Evolutionary conservation across 2,329 filamentous ascomycete species (phyloP).

Genomic region (Pyrenophora seminiperda): DNA sequence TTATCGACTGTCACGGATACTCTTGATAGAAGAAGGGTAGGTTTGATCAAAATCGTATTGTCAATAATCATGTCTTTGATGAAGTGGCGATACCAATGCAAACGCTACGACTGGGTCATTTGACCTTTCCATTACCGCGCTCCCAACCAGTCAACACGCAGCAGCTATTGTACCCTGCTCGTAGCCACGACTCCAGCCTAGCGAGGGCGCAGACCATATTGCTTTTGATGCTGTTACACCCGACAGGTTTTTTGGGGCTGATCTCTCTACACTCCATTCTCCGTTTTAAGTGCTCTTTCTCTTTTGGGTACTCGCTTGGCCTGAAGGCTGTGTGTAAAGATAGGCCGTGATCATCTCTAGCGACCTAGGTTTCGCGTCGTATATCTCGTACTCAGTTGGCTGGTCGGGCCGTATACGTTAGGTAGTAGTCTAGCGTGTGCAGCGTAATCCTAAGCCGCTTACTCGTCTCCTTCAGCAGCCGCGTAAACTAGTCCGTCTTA

Average conservation of each 20-base stretch:
- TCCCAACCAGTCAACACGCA: not conserved
- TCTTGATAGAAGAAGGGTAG: no score
- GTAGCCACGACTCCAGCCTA: slow-evolving; percentile 22
- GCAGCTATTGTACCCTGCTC: not conserved
- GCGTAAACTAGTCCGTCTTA: no score
- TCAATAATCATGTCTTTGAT: no score
- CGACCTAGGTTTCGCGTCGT: slow-evolving; percentile 7
- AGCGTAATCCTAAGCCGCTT: no score
- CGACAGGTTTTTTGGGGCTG: not conserved
- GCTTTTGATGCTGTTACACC: slow-evolving; percentile 3
- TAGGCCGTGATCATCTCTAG: slow-evolving; percentile 6
- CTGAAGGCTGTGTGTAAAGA: slow-evolving; percentile 5
- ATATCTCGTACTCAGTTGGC: slow-evolving; percentile 1
- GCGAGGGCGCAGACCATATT: slow-evolving; percentile 5
- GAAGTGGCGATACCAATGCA: not conserved
- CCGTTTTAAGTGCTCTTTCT: slow-evolving; percentile 2
- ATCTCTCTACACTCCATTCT: slow-evolving; percentile 4
- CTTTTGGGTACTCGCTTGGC: slow-evolving; percentile 1
- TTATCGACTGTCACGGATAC: no score
- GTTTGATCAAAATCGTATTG: no score
- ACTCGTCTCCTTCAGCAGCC: no score
- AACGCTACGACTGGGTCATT: not conserved
- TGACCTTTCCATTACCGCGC: not conserved
- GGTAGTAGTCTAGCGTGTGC: no score
- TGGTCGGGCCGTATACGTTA: slow-evolving; percentile 2